These are phyloP conservation scores for sorghum (Sorghum bicolor) DNA, from an alignment of 176 grass and related monocot genomes.

Conservation along the genomic window Sorghum_bicolor_NCBIv3 NC_012875.2:48326501-48327000, in stretches of 20 bases:
- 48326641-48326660: slow-evolving; percentile 24
- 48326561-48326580: slow-evolving; percentile 6
- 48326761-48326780: neutral
- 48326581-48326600: neutral
- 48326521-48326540: slow-evolving; percentile 55
- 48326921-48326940: neutral
- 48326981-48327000: slow-evolving; percentile 38
- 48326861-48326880: slow-evolving; percentile 6
- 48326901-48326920: neutral
- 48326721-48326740: neutral
- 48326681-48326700: neutral
- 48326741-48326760: neutral
- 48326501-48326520: slow-evolving; percentile 35
- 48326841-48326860: neutral
- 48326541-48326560: slow-evolving; percentile 26
- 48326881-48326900: neutral
- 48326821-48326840: neutral
- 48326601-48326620: neutral
- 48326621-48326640: neutral
- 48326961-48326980: neutral
- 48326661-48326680: neutral
- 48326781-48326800: neutral
- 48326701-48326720: neutral
- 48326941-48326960: slow-evolving; percentile 3
- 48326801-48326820: neutral